Evolutionary conservation across 1,284 basidiomycete genomes (phyloP).

Genomic region (Boletus albobrunnescens): DNA sequence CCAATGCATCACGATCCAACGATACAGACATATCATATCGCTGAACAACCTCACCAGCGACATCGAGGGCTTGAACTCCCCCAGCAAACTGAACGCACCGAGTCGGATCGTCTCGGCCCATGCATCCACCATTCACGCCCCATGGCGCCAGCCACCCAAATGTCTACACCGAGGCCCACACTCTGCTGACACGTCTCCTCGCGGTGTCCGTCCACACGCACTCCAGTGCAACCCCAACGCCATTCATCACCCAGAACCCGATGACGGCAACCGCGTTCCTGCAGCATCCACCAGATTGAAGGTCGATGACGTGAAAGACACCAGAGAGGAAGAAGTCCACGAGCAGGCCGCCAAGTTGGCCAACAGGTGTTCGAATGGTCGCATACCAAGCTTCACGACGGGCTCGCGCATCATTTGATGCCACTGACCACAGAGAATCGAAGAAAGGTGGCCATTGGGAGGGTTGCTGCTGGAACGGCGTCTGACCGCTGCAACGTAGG

Average conservation of each 20-base stretch:
- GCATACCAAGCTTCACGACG: constrained; percentile 25
- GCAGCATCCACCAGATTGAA: constrained; percentile 55
- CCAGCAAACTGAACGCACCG: constrained; percentile 8
- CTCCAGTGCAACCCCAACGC: constrained; percentile 50
- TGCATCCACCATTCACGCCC: constrained; percentile 46
- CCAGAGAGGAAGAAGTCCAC: constrained; percentile 58
- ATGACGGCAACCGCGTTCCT: constrained; percentile 36
- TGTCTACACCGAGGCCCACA: constrained; percentile 50
- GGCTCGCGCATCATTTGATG: constrained; percentile 39
- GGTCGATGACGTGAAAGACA: constrained; percentile 50
- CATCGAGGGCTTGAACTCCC: constrained; percentile 17
- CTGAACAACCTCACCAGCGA: constrained; percentile 6
- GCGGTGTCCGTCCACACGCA: constrained; percentile 39
- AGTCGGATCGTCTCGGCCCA: constrained; percentile 43
- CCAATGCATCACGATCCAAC: not conserved
- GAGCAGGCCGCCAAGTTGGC: constrained; percentile 44
- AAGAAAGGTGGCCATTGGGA: constrained; percentile 44
- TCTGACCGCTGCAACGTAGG: constrained; percentile 42
- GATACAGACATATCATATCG: too few species aligned
- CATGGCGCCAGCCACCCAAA: constrained; percentile 46
- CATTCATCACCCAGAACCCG: constrained; percentile 41
- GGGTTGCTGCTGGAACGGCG: constrained; percentile 36
- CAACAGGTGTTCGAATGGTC: constrained; percentile 37
- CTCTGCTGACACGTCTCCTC: constrained; percentile 43
- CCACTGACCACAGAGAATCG: constrained; percentile 43